These are phyloP conservation scores for Alternaria sp. DNA, from an alignment of 2,329 filamentous ascomycete species.

Conservation along the genomic window DNA sequence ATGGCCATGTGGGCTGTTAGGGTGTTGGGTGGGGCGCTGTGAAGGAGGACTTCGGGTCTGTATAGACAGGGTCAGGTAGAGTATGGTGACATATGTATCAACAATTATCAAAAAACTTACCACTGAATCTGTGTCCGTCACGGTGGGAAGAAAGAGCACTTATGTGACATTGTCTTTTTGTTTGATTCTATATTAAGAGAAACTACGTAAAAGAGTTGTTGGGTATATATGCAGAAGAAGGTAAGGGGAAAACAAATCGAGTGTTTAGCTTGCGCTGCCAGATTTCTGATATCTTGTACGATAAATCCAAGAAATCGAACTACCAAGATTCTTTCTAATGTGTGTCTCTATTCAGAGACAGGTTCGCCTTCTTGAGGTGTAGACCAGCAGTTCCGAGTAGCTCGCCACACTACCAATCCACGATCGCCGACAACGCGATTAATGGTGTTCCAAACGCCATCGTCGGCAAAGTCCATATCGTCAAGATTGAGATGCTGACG, in stretches of 20 bases:
- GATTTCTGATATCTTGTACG: background rate
- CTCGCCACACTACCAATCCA: conserved; percentile 57
- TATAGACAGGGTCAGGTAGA: background rate
- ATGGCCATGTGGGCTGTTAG: conserved; percentile 94
- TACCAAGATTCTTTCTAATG: background rate
- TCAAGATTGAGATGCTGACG: conserved; percentile 77
- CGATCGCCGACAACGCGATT: conserved; percentile 67
- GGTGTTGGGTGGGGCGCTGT: conserved; percentile 87
- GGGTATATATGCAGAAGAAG: conserved; percentile 14
- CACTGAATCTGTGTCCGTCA: background rate
- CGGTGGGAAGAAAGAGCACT: background rate
- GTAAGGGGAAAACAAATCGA: background rate
- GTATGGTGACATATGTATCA: background rate
- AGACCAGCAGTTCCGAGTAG: conserved; percentile 50
- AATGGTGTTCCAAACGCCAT: conserved; percentile 77
- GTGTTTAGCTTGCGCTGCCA: conserved; percentile 4
- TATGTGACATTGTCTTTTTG: background rate
- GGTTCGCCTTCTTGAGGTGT: background rate
- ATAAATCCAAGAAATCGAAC: background rate
- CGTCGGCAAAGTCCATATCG: conserved; percentile 80
- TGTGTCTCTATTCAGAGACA: background rate
- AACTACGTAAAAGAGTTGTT: background rate
- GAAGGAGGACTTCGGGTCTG: background rate
- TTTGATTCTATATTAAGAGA: background rate
- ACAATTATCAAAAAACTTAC: background rate